These are phyloP conservation scores for Chaetoceros muelleri DNA, from an alignment of 108 stramenopile genomes.

Conservation along the genomic window DNA sequence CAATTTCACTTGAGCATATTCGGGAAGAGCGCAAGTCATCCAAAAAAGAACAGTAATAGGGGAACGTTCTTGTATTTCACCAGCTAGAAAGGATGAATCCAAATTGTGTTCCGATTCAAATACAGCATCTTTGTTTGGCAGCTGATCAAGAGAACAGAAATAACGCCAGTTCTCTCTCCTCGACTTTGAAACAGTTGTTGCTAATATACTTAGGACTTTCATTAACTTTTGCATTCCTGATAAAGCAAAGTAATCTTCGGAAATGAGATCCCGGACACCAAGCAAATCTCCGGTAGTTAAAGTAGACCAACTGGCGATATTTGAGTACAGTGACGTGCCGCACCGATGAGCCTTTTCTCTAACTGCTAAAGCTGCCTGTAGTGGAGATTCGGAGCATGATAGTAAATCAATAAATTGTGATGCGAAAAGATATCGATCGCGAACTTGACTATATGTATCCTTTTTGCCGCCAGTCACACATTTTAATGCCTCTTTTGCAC, in stretches of 20 bases:
- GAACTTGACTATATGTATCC: constrained; percentile 46
- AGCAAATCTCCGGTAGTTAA: constrained; percentile 39
- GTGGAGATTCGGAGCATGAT: constrained; percentile 12
- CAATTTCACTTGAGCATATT: constrained; percentile 42
- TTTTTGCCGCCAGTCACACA: constrained; percentile 49
- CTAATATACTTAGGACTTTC: constrained; percentile 45
- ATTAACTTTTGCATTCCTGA: constrained; percentile 12
- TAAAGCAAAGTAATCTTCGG: constrained; percentile 37
- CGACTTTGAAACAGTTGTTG: constrained; percentile 24
- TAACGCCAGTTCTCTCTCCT: constrained; percentile 55
- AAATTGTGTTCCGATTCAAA: not conserved
- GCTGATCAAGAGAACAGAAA: constrained; percentile 44
- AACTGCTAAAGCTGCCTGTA: constrained; percentile 35
- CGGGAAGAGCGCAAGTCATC: constrained; percentile 47
- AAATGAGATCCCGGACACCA: constrained; percentile 55
- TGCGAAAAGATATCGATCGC: constrained; percentile 63
- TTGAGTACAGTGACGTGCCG: constrained; percentile 30
- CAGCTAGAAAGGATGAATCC: not conserved
- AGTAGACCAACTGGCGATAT: constrained; percentile 26
- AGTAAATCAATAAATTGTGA: constrained; percentile 46
- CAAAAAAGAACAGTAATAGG: constrained; percentile 53
- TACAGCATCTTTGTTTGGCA: constrained; percentile 14
- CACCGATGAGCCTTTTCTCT: constrained; percentile 50
- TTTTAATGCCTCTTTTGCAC: constrained; percentile 51
- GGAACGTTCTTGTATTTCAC: constrained; percentile 17